Conservation (phyloP, 1,284 basidiomycete genomes). For the Bjerkandera adusta region DNA sequence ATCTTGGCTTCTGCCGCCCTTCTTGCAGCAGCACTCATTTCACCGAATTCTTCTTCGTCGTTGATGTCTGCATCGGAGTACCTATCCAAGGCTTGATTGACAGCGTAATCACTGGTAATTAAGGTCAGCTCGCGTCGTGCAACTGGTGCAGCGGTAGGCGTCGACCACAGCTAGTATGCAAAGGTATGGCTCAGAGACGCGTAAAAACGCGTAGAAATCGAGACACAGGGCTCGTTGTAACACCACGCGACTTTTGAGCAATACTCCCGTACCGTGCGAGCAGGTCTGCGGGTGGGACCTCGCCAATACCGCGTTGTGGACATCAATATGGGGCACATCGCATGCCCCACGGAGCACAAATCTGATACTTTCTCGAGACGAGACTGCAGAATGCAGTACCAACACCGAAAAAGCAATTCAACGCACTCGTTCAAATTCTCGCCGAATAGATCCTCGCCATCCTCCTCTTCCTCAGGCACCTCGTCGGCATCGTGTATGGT, state of each 20-base stretch:
- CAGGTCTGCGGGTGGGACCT: too few relatives aligned
- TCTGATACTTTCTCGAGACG: too few relatives aligned
- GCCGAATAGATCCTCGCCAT: slow-evolving; percentile 93
- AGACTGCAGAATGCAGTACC: too few relatives aligned
- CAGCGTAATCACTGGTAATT: slow-evolving; percentile 86
- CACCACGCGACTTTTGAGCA: too few relatives aligned
- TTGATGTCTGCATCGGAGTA: slow-evolving; percentile 90
- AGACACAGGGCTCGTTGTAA: neutral
- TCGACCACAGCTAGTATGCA: neutral
- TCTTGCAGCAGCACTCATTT: slow-evolving; percentile 72
- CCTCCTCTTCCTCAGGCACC: slow-evolving; percentile 71
- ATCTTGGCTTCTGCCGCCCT: slow-evolving; percentile 87
- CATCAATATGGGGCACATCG: too few relatives aligned
- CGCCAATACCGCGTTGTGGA: too few relatives aligned
- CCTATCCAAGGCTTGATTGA: slow-evolving; percentile 79
- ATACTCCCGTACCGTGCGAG: too few relatives aligned
- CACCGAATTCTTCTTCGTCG: slow-evolving; percentile 78
- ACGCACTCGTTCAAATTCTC: slow-evolving; percentile 76
- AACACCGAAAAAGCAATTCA: neutral
- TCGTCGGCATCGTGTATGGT: slow-evolving; percentile 70
- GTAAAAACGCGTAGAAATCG: neutral
- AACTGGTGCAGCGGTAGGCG: slow-evolving; percentile 12
- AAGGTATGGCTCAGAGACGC: neutral
- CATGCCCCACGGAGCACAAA: too few relatives aligned
- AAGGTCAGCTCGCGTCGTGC: neutral